Evolutionary conservation across 2,329 filamentous ascomycete species (phyloP).

Genomic region (Hypoxylon rubiginosum): DNA sequence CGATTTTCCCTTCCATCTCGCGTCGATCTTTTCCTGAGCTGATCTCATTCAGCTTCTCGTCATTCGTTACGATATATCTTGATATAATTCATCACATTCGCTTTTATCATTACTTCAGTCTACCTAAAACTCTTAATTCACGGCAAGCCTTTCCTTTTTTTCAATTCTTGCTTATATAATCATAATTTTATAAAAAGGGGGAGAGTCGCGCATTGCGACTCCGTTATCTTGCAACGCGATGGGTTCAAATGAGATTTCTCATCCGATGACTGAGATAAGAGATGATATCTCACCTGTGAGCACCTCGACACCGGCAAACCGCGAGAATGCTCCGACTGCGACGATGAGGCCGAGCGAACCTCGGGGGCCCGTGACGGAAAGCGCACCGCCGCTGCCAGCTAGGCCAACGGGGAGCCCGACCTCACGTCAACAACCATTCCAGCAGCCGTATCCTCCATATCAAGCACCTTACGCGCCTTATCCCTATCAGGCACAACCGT

Average conservation of each 20-base stretch:
- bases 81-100: slow-evolving; percentile 29
- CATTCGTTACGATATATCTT: slow-evolving; percentile 39
- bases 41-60: slow-evolving; percentile 35
- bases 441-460: slow-evolving; percentile 40
- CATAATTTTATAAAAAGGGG: slow-evolving; percentile 12
- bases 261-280: slow-evolving; percentile 16
- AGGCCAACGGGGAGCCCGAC: slow-evolving; percentile 20
- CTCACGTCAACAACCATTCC: slow-evolving; percentile 36
- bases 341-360: slow-evolving; percentile 14
- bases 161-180: slow-evolving; percentile 1
- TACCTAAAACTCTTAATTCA: slow-evolving; percentile 27
- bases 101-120: slow-evolving; percentile 13
- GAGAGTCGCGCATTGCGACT: slow-evolving; percentile 2
- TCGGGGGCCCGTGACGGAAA: slow-evolving; percentile 10
- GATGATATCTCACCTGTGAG: slow-evolving; percentile 34
- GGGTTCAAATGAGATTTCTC: slow-evolving; percentile 28
- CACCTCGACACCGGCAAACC: slow-evolving; percentile 9
- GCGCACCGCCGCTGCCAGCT: slow-evolving; percentile 32
- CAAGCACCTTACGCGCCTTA: slow-evolving; percentile 40
- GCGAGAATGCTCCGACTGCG: slow-evolving; percentile 17
- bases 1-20: slow-evolving; percentile 19
- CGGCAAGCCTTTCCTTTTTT: not conserved
- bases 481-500: slow-evolving; percentile 38
- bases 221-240: slow-evolving; percentile 25
- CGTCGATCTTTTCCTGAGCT: slow-evolving; percentile 27